Percentiles rank a stretch among this genome's conserved stretches.
These are phyloP conservation scores for Penicillium nucicola DNA, from an alignment of 495 filamentous ascomycete species.

Conservation along the genomic window DNA sequence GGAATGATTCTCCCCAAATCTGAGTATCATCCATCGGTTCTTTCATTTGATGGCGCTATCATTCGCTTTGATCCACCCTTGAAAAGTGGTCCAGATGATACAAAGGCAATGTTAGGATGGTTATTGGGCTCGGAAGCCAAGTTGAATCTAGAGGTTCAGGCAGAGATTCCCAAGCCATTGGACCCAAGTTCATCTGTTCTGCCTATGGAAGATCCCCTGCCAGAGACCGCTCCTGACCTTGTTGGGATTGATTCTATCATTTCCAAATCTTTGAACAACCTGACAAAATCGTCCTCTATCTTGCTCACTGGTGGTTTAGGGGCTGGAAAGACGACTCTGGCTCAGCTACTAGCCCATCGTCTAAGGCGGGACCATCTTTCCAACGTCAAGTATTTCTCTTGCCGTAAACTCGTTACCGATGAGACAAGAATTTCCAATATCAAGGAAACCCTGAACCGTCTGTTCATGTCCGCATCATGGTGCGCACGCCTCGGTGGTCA, in stretches of 20 bases:
- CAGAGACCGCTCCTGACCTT: slow-evolving; percentile 54
- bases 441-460: slow-evolving; percentile 77
- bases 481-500: slow-evolving; percentile 79
- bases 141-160: slow-evolving; percentile 66
- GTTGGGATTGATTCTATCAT: slow-evolving; percentile 83
- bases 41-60: slow-evolving; percentile 64
- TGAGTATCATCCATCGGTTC: slow-evolving; percentile 34
- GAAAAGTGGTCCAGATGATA: slow-evolving; percentile 37
- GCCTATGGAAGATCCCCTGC: slow-evolving; percentile 51
- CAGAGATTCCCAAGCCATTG: slow-evolving; percentile 59
- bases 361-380: slow-evolving; percentile 65
- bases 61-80: slow-evolving; percentile 66
- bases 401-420: slow-evolving; percentile 78
- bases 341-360: slow-evolving; percentile 61
- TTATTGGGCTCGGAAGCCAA: slow-evolving; percentile 71
- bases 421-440: slow-evolving; percentile 84
- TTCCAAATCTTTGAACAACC: slow-evolving; percentile 62
- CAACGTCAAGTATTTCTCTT: slow-evolving; percentile 77
- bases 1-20: slow-evolving; percentile 67
- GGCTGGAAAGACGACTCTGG: slow-evolving; percentile 79
- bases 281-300: slow-evolving; percentile 83
- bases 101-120: slow-evolving; percentile 63
- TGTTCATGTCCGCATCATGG: slow-evolving; percentile 89
- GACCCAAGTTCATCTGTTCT: slow-evolving; percentile 44
- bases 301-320: slow-evolving; percentile 85